Percentiles rank a stretch among this genome's conserved stretches.
These are phyloP conservation scores for Dactylella cylindrospora DNA, from an alignment of 2,329 filamentous ascomycete genomes.

Conservation along the genomic window DNA sequence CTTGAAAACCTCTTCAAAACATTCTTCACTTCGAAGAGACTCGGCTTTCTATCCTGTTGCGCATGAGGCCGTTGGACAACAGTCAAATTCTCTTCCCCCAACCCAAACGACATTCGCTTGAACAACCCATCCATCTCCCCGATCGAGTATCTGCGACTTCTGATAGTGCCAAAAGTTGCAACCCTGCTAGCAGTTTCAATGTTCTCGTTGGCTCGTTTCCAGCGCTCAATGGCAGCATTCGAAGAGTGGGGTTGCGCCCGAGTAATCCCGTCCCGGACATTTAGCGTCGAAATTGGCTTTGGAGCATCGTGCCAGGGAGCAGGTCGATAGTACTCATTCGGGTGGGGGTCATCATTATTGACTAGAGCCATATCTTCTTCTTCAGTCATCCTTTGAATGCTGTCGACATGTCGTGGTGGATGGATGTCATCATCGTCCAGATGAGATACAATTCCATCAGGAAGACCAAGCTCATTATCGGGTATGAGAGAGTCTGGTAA, in stretches of 20 bases:
- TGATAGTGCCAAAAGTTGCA: conserved; percentile 49
- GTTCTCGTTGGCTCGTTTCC: conserved; percentile 54
- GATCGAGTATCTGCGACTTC: conserved; percentile 45
- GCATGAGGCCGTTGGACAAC: conserved; percentile 22
- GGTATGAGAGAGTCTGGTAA: conserved; percentile 36
- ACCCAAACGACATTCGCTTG: conserved; percentile 47
- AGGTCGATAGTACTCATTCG: conserved; percentile 46
- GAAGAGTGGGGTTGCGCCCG: conserved; percentile 56
- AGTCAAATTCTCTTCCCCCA: conserved; percentile 44
- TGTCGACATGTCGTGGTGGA: conserved; percentile 30
- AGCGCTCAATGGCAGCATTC: conserved; percentile 57
- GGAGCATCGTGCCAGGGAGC: conserved; percentile 49
- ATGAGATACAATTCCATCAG: conserved; percentile 30
- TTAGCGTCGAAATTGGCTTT: conserved; percentile 53
- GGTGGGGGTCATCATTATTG: conserved; percentile 50
- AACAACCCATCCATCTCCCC: conserved; percentile 48
- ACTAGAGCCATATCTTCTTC: conserved; percentile 46
- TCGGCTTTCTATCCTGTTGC: conserved; percentile 32
- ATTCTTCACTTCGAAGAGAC: conserved; percentile 42
- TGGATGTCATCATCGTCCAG: conserved; percentile 31
- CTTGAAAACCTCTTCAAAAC: conserved; percentile 42
- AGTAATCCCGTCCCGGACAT: conserved; percentile 50
- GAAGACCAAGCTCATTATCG: conserved; percentile 25
- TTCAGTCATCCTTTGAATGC: conserved; percentile 47
- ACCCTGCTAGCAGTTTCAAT: conserved; percentile 54